These are phyloP conservation scores for Rhizopus sp. DNA, from an alignment of 371 early-diverging fungal species.

Conservation along the genomic window DNA sequence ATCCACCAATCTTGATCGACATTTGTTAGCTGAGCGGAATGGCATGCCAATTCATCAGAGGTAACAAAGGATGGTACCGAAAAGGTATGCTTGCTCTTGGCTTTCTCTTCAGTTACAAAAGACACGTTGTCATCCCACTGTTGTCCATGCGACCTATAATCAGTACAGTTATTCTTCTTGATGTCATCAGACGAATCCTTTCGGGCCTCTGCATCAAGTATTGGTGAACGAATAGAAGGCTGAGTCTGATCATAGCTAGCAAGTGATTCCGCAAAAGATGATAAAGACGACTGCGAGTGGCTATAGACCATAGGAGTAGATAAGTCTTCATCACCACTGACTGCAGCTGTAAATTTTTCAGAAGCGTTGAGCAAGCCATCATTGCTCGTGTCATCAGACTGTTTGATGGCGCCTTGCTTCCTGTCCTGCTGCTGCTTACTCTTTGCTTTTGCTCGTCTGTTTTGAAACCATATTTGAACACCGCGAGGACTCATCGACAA, in stretches of 20 bases:
- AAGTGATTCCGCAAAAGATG: neutral
- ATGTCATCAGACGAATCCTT: too few relatives aligned
- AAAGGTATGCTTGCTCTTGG: neutral
- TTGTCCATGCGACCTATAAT: too few relatives aligned
- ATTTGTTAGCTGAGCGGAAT: too few relatives aligned
- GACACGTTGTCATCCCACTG: too few relatives aligned
- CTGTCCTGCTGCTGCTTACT: neutral
- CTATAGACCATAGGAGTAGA: conserved; percentile 1
- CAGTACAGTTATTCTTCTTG: too few relatives aligned
- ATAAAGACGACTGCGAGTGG: neutral
- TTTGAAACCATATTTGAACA: conserved; percentile 98
- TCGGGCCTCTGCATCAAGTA: neutral
- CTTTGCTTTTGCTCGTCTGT: conserved; percentile 85
- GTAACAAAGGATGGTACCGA: neutral
- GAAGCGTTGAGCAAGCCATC: neutral
- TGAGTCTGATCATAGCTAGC: neutral
- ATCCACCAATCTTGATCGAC: neutral
- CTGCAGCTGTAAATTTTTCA: neutral
- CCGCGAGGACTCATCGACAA: conserved; percentile 86
- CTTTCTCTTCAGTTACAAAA: neutral
- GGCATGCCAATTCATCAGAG: neutral
- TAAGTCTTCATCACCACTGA: neutral
- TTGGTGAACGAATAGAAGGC: neutral
- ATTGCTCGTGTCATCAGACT: conserved; percentile 1
- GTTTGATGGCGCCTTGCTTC: neutral